Conservation (phyloP, 257 asterid genomes). For the Solanum lycopersicoides region DNA sequence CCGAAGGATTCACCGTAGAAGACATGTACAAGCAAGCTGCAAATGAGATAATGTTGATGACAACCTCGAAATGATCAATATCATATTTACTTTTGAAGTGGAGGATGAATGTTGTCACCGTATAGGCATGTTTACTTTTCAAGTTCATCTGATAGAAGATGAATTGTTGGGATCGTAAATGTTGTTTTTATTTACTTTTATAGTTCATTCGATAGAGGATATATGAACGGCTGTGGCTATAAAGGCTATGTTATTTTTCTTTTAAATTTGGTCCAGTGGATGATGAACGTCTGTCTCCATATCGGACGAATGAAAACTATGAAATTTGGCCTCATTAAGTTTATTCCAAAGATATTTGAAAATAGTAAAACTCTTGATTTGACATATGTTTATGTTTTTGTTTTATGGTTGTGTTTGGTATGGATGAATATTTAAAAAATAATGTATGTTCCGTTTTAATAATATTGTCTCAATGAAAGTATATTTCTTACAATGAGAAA, state of each 20-base stretch:
- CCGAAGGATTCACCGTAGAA: constrained; percentile 36
- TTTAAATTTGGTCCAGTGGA: too few relatives aligned
- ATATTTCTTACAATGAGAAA: background rate
- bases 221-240: rapidly evolving
- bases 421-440: background rate
- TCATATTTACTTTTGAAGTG: background rate
- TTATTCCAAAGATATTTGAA: background rate
- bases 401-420: background rate
- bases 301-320: background rate
- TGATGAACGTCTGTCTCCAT: too few relatives aligned
- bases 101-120: background rate
- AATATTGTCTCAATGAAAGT: background rate
- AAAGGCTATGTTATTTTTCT: background rate
- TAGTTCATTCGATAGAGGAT: background rate
- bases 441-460: background rate
- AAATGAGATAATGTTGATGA: constrained; percentile 45
- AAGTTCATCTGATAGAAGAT: background rate
- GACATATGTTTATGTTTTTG: background rate
- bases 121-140: background rate
- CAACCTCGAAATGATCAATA: constrained; percentile 7
- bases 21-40: constrained; percentile 60
- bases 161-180: background rate
- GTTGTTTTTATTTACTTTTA: background rate
- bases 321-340: background rate
- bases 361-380: background rate